These are phyloP conservation scores for Rubroshorea leprosula DNA, from an alignment of 345 rosid genomes.

Conservation along the genomic window DNA sequence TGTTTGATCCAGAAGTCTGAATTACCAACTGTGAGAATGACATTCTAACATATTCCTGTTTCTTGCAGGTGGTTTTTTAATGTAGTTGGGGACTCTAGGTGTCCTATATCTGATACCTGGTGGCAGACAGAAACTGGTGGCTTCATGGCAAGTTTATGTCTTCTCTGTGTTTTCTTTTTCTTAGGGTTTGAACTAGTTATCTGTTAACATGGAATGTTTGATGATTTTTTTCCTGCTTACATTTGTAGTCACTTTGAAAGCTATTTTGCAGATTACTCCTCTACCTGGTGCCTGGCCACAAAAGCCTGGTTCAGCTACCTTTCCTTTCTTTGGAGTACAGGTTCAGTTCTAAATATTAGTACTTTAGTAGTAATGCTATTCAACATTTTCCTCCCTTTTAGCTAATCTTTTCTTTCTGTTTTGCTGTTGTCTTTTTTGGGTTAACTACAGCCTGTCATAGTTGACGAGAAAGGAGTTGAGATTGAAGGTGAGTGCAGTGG, in stretches of 20 bases:
- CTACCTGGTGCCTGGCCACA: constrained; percentile 99
- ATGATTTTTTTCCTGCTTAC: neutral
- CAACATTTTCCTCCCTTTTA: neutral
- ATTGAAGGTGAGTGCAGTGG: constrained; percentile 94
- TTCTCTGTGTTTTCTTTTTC: neutral
- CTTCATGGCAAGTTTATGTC: constrained; percentile 57
- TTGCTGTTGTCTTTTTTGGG: constrained; percentile 12
- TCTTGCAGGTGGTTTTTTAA: constrained; percentile 84
- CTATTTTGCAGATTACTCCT: constrained; percentile 66
- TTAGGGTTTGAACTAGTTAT: neutral
- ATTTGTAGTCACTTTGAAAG: neutral
- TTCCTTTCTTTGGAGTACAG: constrained; percentile 99
- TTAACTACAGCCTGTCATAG: constrained; percentile 67
- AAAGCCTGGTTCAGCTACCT: constrained; percentile 99
- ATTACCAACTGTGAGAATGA: neutral
- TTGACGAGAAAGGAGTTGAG: constrained; percentile 96
- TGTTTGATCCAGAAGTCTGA: constrained; percentile 9
- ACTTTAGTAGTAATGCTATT: neutral
- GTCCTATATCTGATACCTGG: constrained; percentile 99
- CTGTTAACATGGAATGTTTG: constrained; percentile 8
- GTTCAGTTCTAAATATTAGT: constrained; percentile 28
- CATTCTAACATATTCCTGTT: constrained; percentile 13
- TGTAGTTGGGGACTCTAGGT: constrained; percentile 79
- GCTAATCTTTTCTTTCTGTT: constrained; percentile 8
- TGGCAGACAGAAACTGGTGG: constrained; percentile 99